A percentile compares a stretch with the other conserved stretches of the same genome.
These are phyloP conservation scores for Leishmania turanica DNA, from an alignment of 208 protist genomes.

Conservation along the genomic window DNA sequence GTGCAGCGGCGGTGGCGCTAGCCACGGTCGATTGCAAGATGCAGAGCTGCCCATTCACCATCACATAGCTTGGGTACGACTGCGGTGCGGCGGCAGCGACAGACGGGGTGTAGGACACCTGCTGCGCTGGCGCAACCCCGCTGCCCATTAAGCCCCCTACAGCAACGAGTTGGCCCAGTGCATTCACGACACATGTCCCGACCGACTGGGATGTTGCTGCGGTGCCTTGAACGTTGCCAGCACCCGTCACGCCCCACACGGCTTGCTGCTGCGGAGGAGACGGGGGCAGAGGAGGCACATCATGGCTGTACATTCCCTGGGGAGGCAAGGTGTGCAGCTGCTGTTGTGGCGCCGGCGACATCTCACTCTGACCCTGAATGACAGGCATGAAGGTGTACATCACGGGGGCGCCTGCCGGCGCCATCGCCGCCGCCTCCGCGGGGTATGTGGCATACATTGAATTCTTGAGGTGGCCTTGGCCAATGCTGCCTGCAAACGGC, in stretches of 20 bases:
- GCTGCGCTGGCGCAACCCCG: not conserved
- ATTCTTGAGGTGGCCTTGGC: not conserved
- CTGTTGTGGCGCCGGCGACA: not conserved
- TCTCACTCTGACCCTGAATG: not conserved
- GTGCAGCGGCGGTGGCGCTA: not conserved
- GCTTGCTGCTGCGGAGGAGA: not conserved
- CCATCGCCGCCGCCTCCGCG: not conserved
- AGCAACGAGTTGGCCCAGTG: conserved; percentile 19
- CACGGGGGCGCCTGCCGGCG: not conserved
- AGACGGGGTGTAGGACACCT: not conserved
- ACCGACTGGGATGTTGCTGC: not conserved
- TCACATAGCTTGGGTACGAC: conserved; percentile 10
- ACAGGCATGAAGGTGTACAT: conserved; percentile 5
- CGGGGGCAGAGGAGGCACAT: not conserved
- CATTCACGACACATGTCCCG: conserved; percentile 19
- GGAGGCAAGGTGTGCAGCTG: not conserved
- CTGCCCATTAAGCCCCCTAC: not conserved
- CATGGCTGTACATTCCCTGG: not conserved
- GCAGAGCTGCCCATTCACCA: conserved; percentile 22
- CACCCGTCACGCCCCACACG: not conserved
- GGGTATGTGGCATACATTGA: not conserved
- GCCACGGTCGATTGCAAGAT: not conserved
- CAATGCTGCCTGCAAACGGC: not conserved
- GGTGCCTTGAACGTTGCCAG: not conserved
- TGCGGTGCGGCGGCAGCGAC: not conserved